These are phyloP conservation scores for Przewalskia tangutica DNA, from an alignment of 257 asterid species.

Conservation along the genomic window DNA sequence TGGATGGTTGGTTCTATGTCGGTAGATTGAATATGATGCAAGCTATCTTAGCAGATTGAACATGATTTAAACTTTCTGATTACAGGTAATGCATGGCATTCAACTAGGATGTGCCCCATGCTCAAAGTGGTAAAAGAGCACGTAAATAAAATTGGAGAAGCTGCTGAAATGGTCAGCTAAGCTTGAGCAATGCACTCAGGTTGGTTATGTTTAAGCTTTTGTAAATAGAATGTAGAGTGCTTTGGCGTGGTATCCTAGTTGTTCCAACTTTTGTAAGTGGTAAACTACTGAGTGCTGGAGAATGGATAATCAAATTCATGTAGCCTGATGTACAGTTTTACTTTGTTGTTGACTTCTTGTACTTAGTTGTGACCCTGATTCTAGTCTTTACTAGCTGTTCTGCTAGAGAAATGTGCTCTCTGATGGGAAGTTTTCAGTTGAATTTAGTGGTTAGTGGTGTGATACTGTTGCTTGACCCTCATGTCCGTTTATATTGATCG, in stretches of 20 bases:
- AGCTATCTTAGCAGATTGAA: slow-evolving; percentile 21
- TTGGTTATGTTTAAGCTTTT: slow-evolving; percentile 32
- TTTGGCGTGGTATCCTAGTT: not conserved
- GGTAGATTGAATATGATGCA: slow-evolving; percentile 15
- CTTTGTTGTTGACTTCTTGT: not conserved
- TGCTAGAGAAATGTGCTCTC: slow-evolving; percentile 4
- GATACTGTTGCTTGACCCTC: not conserved
- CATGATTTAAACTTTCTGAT: slow-evolving; percentile 48
- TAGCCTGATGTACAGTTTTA: not conserved
- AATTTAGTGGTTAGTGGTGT: not conserved
- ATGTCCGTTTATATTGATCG: not conserved
- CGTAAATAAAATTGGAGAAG: slow-evolving; percentile 34
- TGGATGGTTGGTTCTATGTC: slow-evolving; percentile 12
- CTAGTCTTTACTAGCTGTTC: not conserved
- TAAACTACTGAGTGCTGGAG: not conserved
- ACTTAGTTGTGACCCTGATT: not conserved
- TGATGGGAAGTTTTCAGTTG: not conserved
- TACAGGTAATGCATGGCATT: slow-evolving; percentile 75
- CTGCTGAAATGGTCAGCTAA: slow-evolving; percentile 49
- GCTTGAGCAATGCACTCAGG: slow-evolving; percentile 53
- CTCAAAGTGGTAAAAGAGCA: slow-evolving; percentile 60
- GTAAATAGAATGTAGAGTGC: slow-evolving; percentile 19
- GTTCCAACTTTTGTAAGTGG: not conserved
- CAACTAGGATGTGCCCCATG: slow-evolving; percentile 60
- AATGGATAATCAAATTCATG: not conserved